These are phyloP conservation scores for Torulaspora maleeae DNA, from an alignment of 805 yeast genomes.

Conservation along the genomic window DNA sequence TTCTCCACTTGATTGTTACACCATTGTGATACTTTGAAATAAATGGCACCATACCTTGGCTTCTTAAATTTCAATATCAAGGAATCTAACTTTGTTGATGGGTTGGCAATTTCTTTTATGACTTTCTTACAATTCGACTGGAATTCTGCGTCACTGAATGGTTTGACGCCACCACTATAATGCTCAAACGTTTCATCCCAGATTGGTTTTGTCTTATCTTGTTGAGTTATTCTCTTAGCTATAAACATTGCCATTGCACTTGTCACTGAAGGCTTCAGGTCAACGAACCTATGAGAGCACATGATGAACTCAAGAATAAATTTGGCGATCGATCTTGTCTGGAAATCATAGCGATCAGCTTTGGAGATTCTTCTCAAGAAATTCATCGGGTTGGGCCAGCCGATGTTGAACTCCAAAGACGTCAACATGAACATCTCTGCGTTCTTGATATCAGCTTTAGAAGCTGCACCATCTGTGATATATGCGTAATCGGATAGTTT, in stretches of 20 bases:
- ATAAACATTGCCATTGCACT: slow-evolving; percentile 88
- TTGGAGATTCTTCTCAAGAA: slow-evolving; percentile 82
- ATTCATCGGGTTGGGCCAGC: slow-evolving; percentile 86
- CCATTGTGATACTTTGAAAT: slow-evolving; percentile 18
- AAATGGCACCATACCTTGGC: slow-evolving; percentile 20
- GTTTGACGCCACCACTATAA: slow-evolving; percentile 30
- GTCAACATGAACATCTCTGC: slow-evolving; percentile 79
- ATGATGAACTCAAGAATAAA: slow-evolving; percentile 73
- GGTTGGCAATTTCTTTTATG: slow-evolving; percentile 27
- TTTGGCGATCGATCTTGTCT: slow-evolving; percentile 79
- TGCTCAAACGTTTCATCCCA: slow-evolving; percentile 28
- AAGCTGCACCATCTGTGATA: slow-evolving; percentile 80
- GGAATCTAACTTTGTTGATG: slow-evolving; percentile 30
- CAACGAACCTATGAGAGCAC: slow-evolving; percentile 71
- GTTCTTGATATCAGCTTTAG: slow-evolving; percentile 72
- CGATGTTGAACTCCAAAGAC: slow-evolving; percentile 65
- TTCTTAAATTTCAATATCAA: slow-evolving; percentile 25
- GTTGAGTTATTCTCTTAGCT: slow-evolving; percentile 52
- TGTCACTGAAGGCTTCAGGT: slow-evolving; percentile 67
- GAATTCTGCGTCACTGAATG: slow-evolving; percentile 20
- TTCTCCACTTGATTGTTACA: slow-evolving; percentile 15
- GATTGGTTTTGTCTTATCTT: slow-evolving; percentile 26
- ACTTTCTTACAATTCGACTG: slow-evolving; percentile 25
- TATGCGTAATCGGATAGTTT: slow-evolving; percentile 80
- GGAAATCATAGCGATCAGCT: slow-evolving; percentile 85